Conservation (phyloP, 306 rosid genomes). For the Ammopiptanthus mongolicus region DNA sequence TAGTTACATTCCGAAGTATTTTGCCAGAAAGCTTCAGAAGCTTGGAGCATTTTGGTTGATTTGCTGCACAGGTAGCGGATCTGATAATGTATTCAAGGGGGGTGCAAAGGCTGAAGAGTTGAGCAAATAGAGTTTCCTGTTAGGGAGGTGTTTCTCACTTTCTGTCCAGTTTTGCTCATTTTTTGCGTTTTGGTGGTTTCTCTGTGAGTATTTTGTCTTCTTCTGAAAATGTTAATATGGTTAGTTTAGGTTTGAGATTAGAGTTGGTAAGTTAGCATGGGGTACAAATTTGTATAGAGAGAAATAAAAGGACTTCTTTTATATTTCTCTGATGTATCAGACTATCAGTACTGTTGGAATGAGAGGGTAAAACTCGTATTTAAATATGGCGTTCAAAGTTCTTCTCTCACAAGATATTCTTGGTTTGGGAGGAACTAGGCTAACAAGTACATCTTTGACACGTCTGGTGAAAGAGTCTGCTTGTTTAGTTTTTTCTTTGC, state of each 20-base stretch:
- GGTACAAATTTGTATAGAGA: slow-evolving; percentile 50
- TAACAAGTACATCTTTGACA: neutral
- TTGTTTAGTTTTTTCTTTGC: no score
- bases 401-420: neutral
- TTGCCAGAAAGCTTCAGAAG: slow-evolving; percentile 38
- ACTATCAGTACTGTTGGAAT: slow-evolving; percentile 30
- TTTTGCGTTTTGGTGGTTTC: slow-evolving; percentile 29
- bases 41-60: slow-evolving; percentile 37
- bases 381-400: slow-evolving; percentile 2
- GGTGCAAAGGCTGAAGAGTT: slow-evolving; percentile 30
- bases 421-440: neutral
- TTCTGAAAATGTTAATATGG: slow-evolving; percentile 39
- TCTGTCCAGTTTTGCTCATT: slow-evolving; percentile 31
- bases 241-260: slow-evolving; percentile 26
- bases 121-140: slow-evolving; percentile 15
- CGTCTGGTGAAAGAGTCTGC: neutral
- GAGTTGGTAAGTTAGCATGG: slow-evolving; percentile 32
- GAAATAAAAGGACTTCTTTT: slow-evolving; percentile 16
- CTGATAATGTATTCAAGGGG: slow-evolving; percentile 15
- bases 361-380: slow-evolving; percentile 8
- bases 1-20: slow-evolving; percentile 32
- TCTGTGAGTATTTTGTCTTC: slow-evolving; percentile 21
- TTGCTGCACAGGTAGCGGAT: slow-evolving; percentile 36
- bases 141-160: slow-evolving; percentile 12
- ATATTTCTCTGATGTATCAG: slow-evolving; percentile 26